phyloP scores from a whole-genome alignment of 164 flowering plant genomes.

The Warburgia ugandensis region DNA sequence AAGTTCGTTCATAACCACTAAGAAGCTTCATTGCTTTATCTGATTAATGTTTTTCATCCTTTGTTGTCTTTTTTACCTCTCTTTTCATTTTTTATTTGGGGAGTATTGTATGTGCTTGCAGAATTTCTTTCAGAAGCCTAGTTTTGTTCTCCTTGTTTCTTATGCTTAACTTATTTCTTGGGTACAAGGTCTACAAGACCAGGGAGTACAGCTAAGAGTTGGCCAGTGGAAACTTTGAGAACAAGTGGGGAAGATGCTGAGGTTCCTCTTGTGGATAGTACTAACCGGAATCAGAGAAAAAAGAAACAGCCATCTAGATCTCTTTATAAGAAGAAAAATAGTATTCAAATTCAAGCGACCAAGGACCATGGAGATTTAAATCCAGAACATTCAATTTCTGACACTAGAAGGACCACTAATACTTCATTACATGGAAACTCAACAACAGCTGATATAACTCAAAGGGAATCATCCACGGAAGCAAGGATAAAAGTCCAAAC shows the following conservation, averaged over 20 bases:
- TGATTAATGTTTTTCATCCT: too few relatives aligned
- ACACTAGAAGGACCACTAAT: too few relatives aligned
- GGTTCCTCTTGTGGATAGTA: constrained; percentile 1
- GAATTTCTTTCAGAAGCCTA: too few relatives aligned
- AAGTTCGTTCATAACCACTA: too few relatives aligned
- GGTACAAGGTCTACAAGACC: neutral
- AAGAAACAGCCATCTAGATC: constrained; percentile 2
- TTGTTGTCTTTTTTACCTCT: too few relatives aligned
- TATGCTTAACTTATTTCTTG: neutral
- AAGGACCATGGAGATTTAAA: neutral
- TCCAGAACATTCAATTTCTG: constrained; percentile 1
- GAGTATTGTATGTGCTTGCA: too few relatives aligned
- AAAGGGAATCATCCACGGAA: too few relatives aligned
- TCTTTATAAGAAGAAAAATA: constrained; percentile 1
- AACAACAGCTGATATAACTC: too few relatives aligned
- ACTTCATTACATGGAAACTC: too few relatives aligned
- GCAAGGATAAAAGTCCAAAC: too few relatives aligned
- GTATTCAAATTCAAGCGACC: neutral
- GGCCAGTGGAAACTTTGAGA: constrained; percentile 6
- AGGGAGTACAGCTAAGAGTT: constrained; percentile 6
- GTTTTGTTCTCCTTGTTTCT: neutral
- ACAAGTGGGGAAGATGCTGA: constrained; percentile 8
- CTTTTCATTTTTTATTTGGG: too few relatives aligned
- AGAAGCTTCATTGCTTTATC: too few relatives aligned
- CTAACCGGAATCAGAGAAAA: constrained; percentile 4